Evolutionary conservation across 2,329 filamentous ascomycete species (phyloP).

Genomic region (Fusarium torreyae): DNA sequence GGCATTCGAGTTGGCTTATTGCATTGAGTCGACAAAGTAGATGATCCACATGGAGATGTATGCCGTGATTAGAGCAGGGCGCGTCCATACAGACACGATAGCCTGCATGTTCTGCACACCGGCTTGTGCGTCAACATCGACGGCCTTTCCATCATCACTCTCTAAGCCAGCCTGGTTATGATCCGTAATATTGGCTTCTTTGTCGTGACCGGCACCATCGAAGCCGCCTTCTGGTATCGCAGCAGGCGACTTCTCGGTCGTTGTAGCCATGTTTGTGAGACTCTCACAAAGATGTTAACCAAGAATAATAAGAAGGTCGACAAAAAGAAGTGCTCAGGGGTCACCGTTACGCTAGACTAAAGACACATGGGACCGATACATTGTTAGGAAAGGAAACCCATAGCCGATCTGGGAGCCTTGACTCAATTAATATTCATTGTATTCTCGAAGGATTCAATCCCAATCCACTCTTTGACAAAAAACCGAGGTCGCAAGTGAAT

Average conservation of each 20-base stretch:
- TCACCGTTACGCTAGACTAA: not conserved
- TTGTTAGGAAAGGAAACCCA: not conserved
- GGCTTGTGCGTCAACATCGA: conserved; percentile 43
- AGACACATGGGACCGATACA: not conserved
- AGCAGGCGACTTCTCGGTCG: too few relatives aligned
- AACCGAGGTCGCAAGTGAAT: not conserved
- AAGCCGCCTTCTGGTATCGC: too few relatives aligned
- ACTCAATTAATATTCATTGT: not conserved
- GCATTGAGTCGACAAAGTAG: too few relatives aligned
- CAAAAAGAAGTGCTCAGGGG: not conserved
- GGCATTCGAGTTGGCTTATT: too few relatives aligned
- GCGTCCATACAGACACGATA: conserved; percentile 49
- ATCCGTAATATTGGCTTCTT: not conserved
- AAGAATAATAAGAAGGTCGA: too few relatives aligned
- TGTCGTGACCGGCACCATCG: not conserved
- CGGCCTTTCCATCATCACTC: conserved; percentile 6
- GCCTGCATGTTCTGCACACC: conserved; percentile 60
- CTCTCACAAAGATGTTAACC: too few relatives aligned
- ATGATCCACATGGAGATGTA: too few relatives aligned
- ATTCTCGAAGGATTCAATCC: not conserved
- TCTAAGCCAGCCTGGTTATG: not conserved
- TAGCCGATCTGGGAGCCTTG: not conserved
- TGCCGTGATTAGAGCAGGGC: too few relatives aligned
- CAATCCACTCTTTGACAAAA: not conserved
- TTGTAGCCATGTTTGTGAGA: too few relatives aligned